These are phyloP conservation scores for Paramecium sexaurelia DNA, from an alignment of 73 alveolate genomes.

Conservation along the genomic window DNA sequence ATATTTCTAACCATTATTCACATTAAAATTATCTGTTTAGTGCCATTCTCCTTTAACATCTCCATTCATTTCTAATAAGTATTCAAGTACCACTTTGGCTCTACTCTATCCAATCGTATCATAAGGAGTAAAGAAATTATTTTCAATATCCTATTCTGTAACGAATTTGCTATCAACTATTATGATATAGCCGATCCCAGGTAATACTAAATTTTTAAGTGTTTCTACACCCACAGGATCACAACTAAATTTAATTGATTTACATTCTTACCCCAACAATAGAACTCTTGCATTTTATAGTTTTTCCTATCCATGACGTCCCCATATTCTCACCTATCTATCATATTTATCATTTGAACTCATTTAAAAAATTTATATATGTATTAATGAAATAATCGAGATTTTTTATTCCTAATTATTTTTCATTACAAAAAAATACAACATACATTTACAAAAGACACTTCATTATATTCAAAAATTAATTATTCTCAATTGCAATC, in stretches of 20 bases:
- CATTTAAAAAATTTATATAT: neutral
- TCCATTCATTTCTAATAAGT: slow-evolving; percentile 87
- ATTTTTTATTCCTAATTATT: too few species aligned
- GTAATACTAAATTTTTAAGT: slow-evolving; percentile 90
- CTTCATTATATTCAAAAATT: too few species aligned
- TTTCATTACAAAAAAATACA: too few species aligned
- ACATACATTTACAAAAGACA: too few species aligned
- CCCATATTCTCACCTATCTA: slow-evolving; percentile 87
- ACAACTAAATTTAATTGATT: slow-evolving; percentile 61
- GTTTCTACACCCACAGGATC: slow-evolving; percentile 88
- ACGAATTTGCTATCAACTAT: slow-evolving; percentile 85
- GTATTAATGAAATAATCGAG: too few species aligned
- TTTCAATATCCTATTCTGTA: slow-evolving; percentile 87
- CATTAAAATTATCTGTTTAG: slow-evolving; percentile 34
- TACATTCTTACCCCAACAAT: slow-evolving; percentile 60
- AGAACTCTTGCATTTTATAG: slow-evolving; percentile 73
- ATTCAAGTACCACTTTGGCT: slow-evolving; percentile 82
- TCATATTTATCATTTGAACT: slow-evolving; percentile 88
- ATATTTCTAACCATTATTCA: slow-evolving; percentile 50
- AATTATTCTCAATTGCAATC: too few species aligned
- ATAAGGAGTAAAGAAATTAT: slow-evolving; percentile 88
- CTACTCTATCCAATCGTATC: slow-evolving; percentile 80
- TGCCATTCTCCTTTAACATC: slow-evolving; percentile 90
- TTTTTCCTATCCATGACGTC: slow-evolving; percentile 69
- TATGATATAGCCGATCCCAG: slow-evolving; percentile 89